Percentiles rank a stretch among this genome's conserved stretches.
Evolutionary conservation across 441 rosid species (phyloP).

Genomic region (Hura crepitans): DNA sequence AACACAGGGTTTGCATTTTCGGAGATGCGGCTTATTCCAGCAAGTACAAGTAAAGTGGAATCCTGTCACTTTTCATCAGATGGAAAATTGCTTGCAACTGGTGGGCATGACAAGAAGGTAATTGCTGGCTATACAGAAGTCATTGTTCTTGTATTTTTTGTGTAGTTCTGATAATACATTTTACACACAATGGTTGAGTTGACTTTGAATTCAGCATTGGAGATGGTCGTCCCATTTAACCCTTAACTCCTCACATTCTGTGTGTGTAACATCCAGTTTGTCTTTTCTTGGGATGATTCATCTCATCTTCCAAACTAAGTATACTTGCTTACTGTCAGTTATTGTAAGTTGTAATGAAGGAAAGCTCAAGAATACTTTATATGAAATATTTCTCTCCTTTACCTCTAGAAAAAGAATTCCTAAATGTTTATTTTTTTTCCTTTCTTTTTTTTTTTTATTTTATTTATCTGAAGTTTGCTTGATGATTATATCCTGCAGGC

Average conservation of each 20-base stretch:
- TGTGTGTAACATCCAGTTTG: background rate
- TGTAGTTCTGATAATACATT: background rate
- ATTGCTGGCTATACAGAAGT: background rate
- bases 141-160: background rate
- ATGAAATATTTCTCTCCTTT: background rate
- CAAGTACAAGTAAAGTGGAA: slow-evolving; percentile 47
- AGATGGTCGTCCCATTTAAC: background rate
- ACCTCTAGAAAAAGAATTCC: too few relatives aligned
- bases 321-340: background rate
- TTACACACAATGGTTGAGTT: background rate
- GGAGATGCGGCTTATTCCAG: slow-evolving; percentile 39
- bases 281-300: background rate
- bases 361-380: background rate
- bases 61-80: slow-evolving; percentile 70
- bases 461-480: too few relatives aligned
- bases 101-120: slow-evolving; percentile 68
- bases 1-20: slow-evolving; percentile 46
- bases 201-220: background rate
- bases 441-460: too few relatives aligned
- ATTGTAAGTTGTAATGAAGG: background rate
- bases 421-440: background rate
- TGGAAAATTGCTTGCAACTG: slow-evolving; percentile 71
- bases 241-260: background rate
- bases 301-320: background rate
- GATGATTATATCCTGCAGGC: slow-evolving; percentile 39